Conservation (phyloP, 352 stramenopile species). For the Pythium folliculosum region DNA sequence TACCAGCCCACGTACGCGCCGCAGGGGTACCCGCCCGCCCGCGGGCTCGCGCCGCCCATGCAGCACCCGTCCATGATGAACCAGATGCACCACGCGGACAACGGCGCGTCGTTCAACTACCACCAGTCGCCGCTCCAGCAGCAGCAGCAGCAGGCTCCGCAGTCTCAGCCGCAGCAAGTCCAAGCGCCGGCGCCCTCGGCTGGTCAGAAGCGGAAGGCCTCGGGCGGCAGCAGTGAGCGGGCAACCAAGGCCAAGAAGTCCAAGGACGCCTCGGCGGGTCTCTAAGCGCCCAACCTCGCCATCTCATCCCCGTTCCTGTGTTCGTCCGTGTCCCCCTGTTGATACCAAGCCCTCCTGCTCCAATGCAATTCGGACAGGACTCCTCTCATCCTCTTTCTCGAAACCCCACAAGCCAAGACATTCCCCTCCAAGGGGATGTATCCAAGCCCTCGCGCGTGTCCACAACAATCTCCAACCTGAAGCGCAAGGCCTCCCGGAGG, state of each 20-base stretch:
- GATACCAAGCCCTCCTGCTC: not conserved
- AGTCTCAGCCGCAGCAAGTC: slow-evolving; percentile 23
- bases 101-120: slow-evolving; percentile 33
- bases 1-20: slow-evolving; percentile 20
- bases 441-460: too few species aligned
- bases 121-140: slow-evolving; percentile 36
- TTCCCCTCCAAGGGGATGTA: too few species aligned
- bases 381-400: not conserved
- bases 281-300: not conserved
- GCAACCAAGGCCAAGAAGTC: slow-evolving; percentile 34
- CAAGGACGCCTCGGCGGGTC: slow-evolving; percentile 3
- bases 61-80: slow-evolving; percentile 59
- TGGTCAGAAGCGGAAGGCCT: slow-evolving; percentile 28
- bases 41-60: slow-evolving; percentile 52
- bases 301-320: not conserved
- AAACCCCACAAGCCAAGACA: too few species aligned
- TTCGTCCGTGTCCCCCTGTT: not conserved
- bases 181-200: not conserved
- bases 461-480: too few species aligned
- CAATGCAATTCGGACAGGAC: too few species aligned
- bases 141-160: slow-evolving; percentile 23
- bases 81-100: slow-evolving; percentile 33
- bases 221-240: not conserved
- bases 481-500: too few species aligned
- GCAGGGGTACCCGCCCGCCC: slow-evolving; percentile 23